Base-by-base conservation (phyloP, 257 asterid genomes). In the Nicotiana obtusifolia region DNA sequence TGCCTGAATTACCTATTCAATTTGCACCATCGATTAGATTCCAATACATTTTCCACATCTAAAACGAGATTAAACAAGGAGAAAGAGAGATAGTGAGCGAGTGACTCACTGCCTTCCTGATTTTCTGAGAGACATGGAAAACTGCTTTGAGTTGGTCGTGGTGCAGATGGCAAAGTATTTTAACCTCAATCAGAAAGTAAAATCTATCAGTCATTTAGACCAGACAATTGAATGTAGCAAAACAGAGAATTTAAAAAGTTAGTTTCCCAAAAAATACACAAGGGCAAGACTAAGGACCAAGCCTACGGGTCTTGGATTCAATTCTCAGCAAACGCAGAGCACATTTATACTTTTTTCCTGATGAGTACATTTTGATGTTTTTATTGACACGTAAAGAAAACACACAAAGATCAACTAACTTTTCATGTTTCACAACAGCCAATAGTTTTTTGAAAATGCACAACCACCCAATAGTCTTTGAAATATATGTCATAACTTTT, bases 101-200 rank as follows among this genome's bases (percentile, higher is more conserved):
- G 24, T 37, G 3, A 94, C 98, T 90, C 84, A 96, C 99, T 30
- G 98, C 98, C 85, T 93, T 96, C 87, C 99, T 88, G 68, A 94
- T 84, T 85, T 91, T 95, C 87, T 88, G 91, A 37, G 99, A 95
- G 85, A 95, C 99, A 71, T 95, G 98, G 91, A 95, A 95, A 86
- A 90, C 97, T 57, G 99, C 92, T 88, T 89, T 87, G 37, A 95
- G 98, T 56, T 95, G 97, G 87, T 95, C 98, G 35, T 95, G 99
- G 90, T 95, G 97, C 82, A 95, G 90, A 88, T 94, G 96, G 88
- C 99, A 95, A 68, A 95, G 89, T 71, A 94, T 88, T 87, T 95
- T 95, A 15, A 93, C 97, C 99, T 94, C 66, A 47, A 83, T 28
- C 41, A 82, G 16, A 64, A 64, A 71, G 62, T 24, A 49, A 49